Percentiles rank a stretch among this genome's conserved stretches.
phyloP scores from a whole-genome alignment of 1,284 basidiomycete genomes.

The Ceratobasidium sp. region DNA sequence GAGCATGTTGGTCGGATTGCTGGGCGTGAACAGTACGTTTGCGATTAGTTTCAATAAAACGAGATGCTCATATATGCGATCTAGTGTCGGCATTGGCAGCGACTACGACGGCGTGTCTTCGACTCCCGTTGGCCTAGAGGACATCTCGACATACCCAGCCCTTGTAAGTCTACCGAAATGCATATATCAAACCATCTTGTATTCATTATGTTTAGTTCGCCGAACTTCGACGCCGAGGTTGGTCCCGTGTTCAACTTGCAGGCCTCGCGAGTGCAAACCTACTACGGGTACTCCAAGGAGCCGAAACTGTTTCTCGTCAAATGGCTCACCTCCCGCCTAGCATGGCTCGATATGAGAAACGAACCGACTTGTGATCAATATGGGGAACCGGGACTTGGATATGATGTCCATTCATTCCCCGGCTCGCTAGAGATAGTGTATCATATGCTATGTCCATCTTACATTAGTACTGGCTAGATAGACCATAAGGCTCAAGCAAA shows the following conservation, averaged over 20 bases:
- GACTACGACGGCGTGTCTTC: slow-evolving; percentile 80
- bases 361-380: slow-evolving; percentile 51
- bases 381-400: too few relatives aligned
- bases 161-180: slow-evolving; percentile 67
- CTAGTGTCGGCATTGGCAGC: slow-evolving; percentile 64
- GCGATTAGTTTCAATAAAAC: not conserved
- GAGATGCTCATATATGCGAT: slow-evolving; percentile 41
- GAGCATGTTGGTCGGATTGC: slow-evolving; percentile 80
- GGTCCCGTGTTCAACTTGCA: slow-evolving; percentile 78
- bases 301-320: slow-evolving; percentile 70
- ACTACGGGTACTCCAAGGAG: slow-evolving; percentile 76
- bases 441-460: too few relatives aligned
- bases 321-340: slow-evolving; percentile 59
- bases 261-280: slow-evolving; percentile 85
- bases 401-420: too few relatives aligned
- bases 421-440: too few relatives aligned
- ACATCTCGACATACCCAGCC: slow-evolving; percentile 76
- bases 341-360: slow-evolving; percentile 53
- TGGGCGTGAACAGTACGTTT: slow-evolving; percentile 78
- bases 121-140: slow-evolving; percentile 64
- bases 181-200: too few relatives aligned
- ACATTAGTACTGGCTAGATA: too few relatives aligned
- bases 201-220: slow-evolving; percentile 65
- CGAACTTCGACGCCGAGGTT: slow-evolving; percentile 81
- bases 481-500: too few relatives aligned